Conservation (phyloP, 208 protist species). For the Kentomonas sorsogonicus region DNA sequence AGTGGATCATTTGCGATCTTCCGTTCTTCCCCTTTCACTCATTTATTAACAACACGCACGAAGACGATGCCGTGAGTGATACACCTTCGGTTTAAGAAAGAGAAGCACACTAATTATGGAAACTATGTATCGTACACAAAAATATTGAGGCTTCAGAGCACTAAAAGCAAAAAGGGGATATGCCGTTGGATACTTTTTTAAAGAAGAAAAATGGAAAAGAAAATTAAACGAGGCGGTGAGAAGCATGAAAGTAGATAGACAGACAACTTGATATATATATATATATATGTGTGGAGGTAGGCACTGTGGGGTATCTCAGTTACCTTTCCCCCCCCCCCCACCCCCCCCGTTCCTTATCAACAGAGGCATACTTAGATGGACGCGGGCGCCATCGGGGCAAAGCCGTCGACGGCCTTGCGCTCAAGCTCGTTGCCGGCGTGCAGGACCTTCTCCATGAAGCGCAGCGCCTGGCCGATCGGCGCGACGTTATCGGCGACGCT, state of each 20-base stretch:
- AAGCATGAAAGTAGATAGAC: slow-evolving; percentile 1
- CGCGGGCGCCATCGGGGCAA: too few relatives aligned
- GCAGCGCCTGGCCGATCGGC: slow-evolving; percentile 71
- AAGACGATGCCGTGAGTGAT: not conserved
- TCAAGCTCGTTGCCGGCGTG: slow-evolving; percentile 82
- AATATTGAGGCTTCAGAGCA: not conserved
- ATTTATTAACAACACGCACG: not conserved
- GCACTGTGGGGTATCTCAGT: too few relatives aligned
- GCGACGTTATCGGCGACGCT: slow-evolving; percentile 69
- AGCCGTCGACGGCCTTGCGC: too few relatives aligned
- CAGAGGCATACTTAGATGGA: not conserved
- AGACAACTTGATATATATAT: not conserved
- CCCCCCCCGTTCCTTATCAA: not conserved
- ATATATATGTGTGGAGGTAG: too few relatives aligned
- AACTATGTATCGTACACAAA: not conserved
- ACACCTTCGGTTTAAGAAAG: not conserved
- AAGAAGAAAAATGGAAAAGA: not conserved
- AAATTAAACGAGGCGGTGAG: slow-evolving; percentile 1
- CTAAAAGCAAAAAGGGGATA: slow-evolving; percentile 5
- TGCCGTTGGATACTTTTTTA: not conserved
- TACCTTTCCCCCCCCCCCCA: too few relatives aligned
- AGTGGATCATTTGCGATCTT: not conserved
- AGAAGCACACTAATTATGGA: not conserved
- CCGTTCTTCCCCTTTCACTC: not conserved
- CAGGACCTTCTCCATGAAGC: slow-evolving; percentile 72